Conservation (phyloP, 768 basidiomycete genomes). For the Amanita brunnescens region DNA sequence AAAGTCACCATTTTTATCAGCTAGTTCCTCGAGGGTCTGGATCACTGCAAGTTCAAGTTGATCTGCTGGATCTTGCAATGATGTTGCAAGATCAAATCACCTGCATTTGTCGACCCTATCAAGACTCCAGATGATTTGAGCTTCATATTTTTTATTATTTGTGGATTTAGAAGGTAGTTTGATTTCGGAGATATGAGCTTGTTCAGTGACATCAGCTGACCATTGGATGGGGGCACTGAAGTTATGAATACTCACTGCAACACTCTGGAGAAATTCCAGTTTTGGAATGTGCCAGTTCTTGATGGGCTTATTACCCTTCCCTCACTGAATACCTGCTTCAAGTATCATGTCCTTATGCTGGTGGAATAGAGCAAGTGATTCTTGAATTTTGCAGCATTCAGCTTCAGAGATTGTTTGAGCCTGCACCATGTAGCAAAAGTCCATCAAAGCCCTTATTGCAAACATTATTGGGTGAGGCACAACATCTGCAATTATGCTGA, state of each 20-base stretch:
- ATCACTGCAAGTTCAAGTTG: too few species aligned
- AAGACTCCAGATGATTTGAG: conserved; percentile 6
- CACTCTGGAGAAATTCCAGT: background rate
- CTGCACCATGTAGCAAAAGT: too few species aligned
- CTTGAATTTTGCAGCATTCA: too few species aligned
- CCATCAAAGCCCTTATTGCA: too few species aligned
- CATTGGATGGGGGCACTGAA: conserved; percentile 7
- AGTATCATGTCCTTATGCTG: background rate
- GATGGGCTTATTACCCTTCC: background rate
- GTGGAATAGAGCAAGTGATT: too few species aligned
- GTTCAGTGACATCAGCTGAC: conserved; percentile 7
- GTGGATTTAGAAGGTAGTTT: conserved; percentile 1
- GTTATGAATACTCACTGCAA: background rate
- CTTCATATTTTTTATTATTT: conserved; percentile 8
- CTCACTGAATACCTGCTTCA: background rate
- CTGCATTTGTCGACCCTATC: conserved; percentile 8
- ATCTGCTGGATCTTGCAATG: background rate
- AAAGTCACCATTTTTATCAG: too few species aligned
- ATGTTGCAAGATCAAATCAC: conserved; percentile 7
- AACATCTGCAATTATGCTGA: conserved; percentile 27
- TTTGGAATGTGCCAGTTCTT: background rate
- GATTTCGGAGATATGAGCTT: conserved; percentile 8
- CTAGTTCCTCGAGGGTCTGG: too few species aligned
- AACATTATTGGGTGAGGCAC: conserved; percentile 10
- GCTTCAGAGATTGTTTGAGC: too few species aligned